Evolutionary conservation across 768 basidiomycete species (phyloP).

Genomic region (Tylopilus balloui): DNA sequence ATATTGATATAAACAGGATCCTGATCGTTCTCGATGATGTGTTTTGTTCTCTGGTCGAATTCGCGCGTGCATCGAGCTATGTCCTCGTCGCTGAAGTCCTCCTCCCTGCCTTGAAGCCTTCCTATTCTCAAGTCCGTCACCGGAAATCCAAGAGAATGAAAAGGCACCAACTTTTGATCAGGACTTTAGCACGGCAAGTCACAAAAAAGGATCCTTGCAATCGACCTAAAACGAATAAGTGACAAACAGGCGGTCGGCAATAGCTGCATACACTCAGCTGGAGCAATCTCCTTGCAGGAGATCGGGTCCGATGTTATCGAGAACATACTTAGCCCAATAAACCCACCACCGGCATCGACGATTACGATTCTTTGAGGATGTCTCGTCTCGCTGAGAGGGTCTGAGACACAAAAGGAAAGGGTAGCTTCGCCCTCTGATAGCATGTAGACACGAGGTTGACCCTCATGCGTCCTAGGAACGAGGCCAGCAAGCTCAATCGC

Average conservation of each 20-base stretch:
- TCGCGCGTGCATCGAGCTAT: not conserved
- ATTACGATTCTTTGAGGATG: not conserved
- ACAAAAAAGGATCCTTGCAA: not conserved
- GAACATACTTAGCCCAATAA: not conserved
- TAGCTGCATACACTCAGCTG: not conserved
- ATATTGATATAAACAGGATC: not conserved
- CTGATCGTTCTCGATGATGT: not conserved
- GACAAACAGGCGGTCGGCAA: not conserved
- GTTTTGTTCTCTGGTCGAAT: not conserved
- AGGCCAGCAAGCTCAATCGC: slow-evolving; percentile 21
- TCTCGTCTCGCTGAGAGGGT: not conserved
- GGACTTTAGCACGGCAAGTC: not conserved
- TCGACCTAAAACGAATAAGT: not conserved
- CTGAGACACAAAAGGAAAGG: slow-evolving; percentile 1
- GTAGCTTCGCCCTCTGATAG: not conserved
- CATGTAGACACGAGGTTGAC: slow-evolving; percentile 11
- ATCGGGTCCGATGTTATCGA: not conserved
- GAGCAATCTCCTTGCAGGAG: not conserved
- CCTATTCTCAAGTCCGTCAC: not conserved
- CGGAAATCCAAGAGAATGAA: not conserved
- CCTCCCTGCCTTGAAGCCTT: slow-evolving; percentile 3
- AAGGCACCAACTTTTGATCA: not conserved
- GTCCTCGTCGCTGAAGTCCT: not conserved
- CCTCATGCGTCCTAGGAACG: slow-evolving; percentile 10
- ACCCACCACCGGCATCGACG: not conserved